Base-by-base conservation (phyloP, 2,329 filamentous ascomycete species). In the Exophiala viscosa region DNA sequence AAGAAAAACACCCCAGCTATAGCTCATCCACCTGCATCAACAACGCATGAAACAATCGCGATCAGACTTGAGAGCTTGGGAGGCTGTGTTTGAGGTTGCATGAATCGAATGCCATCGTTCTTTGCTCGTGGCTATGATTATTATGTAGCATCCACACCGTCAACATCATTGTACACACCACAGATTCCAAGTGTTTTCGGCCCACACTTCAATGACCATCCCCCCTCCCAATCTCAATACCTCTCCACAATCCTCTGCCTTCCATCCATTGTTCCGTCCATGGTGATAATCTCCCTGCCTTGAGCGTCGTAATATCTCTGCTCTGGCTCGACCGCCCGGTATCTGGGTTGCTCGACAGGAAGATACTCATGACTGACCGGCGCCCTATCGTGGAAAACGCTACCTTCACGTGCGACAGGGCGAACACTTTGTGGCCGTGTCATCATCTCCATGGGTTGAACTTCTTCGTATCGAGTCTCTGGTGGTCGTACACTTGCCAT, bases 401-500 rank as follows among this genome's bases (percentile, higher is more conserved):
- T 74, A 40, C 70, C 62, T 52, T 73, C 72, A 42, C 68, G 67
- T 48, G 64, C 78, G 39, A 69, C 66, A 5, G 73, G 73, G 4
- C 69, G 68, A 17, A 72, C 69, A 54, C 71, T 74, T 20, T 70
- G 69, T 33, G 74, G 66, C 15, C 74, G 69, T 51, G 71, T 66
- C 13, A 70, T 60, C 41, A 69, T 60, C 45, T 72, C 70, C 50
- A 64, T 65, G 18, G 46, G 47, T 14, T 28, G 51, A 14, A 65
- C 64, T 45, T 74, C 71, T 40, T 74, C 71, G 55, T 77, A 77
- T 50, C 72, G 69, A 20, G 68, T 55, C 2, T 67, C 49, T n/a
- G 71, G 68, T 15, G 84, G 83, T 42, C 82, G 78, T 32, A 82
- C 78, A 64, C 83, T 86, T 6, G 79, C 66, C 31, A 82, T 73